Conservation (phyloP, 495 filamentous ascomycete genomes). For the Peziza echinospora region DNA sequence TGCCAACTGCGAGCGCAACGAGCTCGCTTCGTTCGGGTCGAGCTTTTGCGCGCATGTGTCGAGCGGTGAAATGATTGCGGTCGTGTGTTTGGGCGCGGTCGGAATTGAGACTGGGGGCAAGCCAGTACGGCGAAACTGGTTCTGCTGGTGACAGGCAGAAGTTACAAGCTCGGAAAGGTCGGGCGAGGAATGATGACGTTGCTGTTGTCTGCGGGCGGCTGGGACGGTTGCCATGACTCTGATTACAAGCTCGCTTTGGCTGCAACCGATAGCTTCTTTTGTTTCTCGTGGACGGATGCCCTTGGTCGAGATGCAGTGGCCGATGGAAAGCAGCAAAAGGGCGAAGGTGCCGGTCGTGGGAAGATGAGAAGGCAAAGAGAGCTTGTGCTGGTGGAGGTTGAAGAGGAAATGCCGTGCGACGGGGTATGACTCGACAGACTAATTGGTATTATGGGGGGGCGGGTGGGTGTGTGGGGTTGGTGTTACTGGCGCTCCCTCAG, state of each 20-base stretch:
- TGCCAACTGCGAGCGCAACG: background rate
- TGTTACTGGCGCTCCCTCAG: too few species aligned
- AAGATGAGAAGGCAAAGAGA: too few species aligned
- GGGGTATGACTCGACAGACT: too few species aligned
- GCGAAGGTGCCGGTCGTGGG: too few species aligned
- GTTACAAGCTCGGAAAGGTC: background rate
- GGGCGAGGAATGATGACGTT: background rate
- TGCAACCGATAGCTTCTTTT: constrained; percentile 4
- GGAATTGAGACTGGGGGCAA: background rate
- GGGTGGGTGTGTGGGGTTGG: too few species aligned
- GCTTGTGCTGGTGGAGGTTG: too few species aligned
- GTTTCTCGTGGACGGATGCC: too few species aligned
- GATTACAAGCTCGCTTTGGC: too few species aligned
- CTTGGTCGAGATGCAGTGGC: too few species aligned
- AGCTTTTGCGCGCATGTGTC: background rate
- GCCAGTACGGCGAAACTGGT: background rate
- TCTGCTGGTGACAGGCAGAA: background rate
- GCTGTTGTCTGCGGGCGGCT: background rate
- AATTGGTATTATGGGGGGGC: too few species aligned
- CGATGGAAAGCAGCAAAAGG: too few species aligned
- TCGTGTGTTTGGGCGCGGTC: background rate
- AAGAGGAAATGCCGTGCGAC: too few species aligned
- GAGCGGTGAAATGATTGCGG: background rate
- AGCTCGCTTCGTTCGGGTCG: background rate
- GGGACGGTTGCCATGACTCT: background rate